Evolutionary conservation across 768 basidiomycete genomes (phyloP), one percentile per base, ranked within the genome.

Genomic region (Podaxis sp.): DNA sequence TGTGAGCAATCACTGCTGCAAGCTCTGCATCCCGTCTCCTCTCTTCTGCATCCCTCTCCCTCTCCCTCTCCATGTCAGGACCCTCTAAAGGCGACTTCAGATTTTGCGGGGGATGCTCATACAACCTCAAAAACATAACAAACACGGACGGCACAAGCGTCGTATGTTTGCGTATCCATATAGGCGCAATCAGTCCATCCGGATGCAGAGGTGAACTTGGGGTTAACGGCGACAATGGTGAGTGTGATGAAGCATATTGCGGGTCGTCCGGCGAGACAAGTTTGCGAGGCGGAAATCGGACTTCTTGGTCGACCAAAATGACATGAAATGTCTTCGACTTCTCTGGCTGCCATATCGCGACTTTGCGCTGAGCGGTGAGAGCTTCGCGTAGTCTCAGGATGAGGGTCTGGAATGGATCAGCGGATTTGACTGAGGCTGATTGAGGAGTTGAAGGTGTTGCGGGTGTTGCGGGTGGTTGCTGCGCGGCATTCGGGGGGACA

Each of bases 111-210:
- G 83, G 81, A 22, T 77, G 77, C 72, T 98, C 96, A 70, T 81
- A 95, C 64, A 99, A 80, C 60, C 92, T 86, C 60, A 92, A 76
- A 73, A 98, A 97, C 64, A 97, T 80, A 8, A 99, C 92, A 73
- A 98, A 96, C 0, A 98, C 96, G 24, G 93, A 89, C 0, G 97
- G 97, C 0, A 98, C 76, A 36, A 97, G 87, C 1, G 92, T 87
- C 0, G 92, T 92, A 70, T 99, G 97, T 75, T 99, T 99, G 49
- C 95, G 84, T 38, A 99, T 87, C 97, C 97, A 99, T 72, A 99
- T 94, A 1, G 97, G 97, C 2, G 97, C 95, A 58, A 99, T 94
- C 59, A 99, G 77, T 0, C 97, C 97, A 71, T 99, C 97, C 0
- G 97, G 97, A 73, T 94, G 85, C 8, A 97, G 79, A 0, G 97